Evolutionary conservation across 1,284 basidiomycete species (phyloP), one percentile per base, ranked within the genome.

Genomic region (Bjerkandera adusta): DNA sequence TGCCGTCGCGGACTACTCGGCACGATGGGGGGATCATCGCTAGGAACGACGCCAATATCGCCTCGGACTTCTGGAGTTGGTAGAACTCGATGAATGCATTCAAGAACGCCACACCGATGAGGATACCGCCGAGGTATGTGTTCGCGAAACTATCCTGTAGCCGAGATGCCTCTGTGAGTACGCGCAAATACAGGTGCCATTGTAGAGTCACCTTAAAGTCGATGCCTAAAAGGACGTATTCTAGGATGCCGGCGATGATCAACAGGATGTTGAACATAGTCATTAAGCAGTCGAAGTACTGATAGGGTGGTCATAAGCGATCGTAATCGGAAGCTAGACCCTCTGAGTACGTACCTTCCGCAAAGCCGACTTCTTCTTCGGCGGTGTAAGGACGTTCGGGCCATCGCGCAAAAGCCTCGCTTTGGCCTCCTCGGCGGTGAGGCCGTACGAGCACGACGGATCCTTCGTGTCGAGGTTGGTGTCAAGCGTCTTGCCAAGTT

Each of bases 41-140:
- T 24, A 85, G 68, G 68, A 85, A 85, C 1, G 79, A 82, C 2
- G 81, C 81, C 4, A 85, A 68, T 54, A 85, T 85, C 29, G 81
- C 81, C 58, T 84, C 82, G 11, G 81, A 82, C 58, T 83, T 83
- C 65, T 84, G 81, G 27, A 82, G 71, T 66, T 84, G 82, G 64
- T 82, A 83, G 60, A 81, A 85, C 61, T 85, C 82, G 58, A 85
- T 83, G 53, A 76, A 75, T 5, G 81, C 83, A 53, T 85, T 85
- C 48, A 85, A 64, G 62, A 85, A 83, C 6, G 82, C 82, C 16
- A 84, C 83, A n/a, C 67, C 69, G 47, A 84, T 83, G 49, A 85
- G 68, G 55, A 85, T 84, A 18, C 76, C 82, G 20, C 83, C 82
- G 16, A 85, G 75, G 64, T 85, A 85, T 0, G 80, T 81, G 56